A percentile compares a stretch with the other conserved stretches of the same genome.
These are phyloP conservation scores for Craterostigma plantagineum DNA, from an alignment of 257 asterid genomes.

Conservation along the genomic window DNA sequence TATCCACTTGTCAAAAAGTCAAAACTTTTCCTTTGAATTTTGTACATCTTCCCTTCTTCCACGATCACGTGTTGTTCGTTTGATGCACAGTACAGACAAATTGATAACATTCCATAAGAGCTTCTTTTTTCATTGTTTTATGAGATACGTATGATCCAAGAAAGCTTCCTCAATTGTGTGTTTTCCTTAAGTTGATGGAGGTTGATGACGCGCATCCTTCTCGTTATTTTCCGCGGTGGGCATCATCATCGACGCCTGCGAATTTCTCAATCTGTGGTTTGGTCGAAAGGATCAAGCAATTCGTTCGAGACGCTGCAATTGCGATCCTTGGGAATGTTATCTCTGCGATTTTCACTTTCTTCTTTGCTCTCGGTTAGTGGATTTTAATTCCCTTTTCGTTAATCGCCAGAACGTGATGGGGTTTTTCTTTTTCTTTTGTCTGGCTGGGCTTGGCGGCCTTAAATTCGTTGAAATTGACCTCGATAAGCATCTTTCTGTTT, in stretches of 20 bases:
- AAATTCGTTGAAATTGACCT: background rate
- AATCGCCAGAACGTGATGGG: background rate
- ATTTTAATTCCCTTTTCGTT: background rate
- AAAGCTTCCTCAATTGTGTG: constrained; percentile 6
- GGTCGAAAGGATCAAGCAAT: constrained; percentile 45
- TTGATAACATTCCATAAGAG: too few species aligned
- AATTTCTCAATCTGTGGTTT: constrained; percentile 23
- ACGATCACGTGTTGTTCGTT: too few species aligned
- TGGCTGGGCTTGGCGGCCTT: background rate
- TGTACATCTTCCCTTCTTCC: too few species aligned
- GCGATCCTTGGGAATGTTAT: constrained; percentile 66
- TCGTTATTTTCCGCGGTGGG: constrained; percentile 34
- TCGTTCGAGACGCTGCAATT: constrained; percentile 50
- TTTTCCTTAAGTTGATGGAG: constrained; percentile 43
- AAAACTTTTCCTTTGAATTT: too few species aligned
- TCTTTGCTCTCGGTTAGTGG: constrained; percentile 70
- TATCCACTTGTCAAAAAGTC: too few species aligned
- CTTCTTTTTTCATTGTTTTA: too few species aligned
- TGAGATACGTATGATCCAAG: constrained; percentile 2
- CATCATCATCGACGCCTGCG: constrained; percentile 15
- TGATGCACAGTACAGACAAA: too few species aligned
- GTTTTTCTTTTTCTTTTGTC: background rate
- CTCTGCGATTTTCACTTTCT: constrained; percentile 77
- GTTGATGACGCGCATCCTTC: constrained; percentile 42
- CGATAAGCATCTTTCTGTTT: too few species aligned